Evolutionary conservation across 257 asterid species (phyloP), one percentile per base, ranked within the genome.

Genomic region (Lavandula angustifolia): DNA sequence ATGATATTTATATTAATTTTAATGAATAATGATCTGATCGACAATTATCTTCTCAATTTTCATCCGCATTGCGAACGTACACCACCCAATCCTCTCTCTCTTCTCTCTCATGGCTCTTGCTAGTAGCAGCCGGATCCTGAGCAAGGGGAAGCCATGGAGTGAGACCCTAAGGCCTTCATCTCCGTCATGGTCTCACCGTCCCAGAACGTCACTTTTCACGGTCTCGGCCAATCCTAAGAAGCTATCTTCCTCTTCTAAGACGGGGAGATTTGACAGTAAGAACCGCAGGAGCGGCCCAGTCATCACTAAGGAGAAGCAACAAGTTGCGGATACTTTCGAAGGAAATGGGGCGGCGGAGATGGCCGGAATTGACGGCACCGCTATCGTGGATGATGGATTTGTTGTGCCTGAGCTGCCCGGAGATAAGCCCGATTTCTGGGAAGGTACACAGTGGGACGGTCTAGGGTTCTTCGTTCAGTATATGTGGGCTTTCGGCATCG

Each of bases 401-500:
- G 90, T 77, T 3, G 77, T 87, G 85, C 97, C 99, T 1, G 69
- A 75, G 60, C 88, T 92, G 17, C 97, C 99, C 8, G 99, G 96
- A 33, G 75, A 66, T 3, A 42, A 85, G 70, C 72, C 94, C 59
- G 79, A 85, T 42, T 87, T 87, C 52, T 92, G 91, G 88, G 97
- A 92, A 70, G 97, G 99, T 49, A 75, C 91, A 59, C 92, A 92
- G 73, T 89, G 95, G 96, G 97, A 92, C 58, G 82, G 70, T 34
- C 59, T 94, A 34, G 99, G 99, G 4, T 89, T 94, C 86, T 88
- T 94, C 57, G 77, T 94, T 42, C 90, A 90, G 69, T 94, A 89
- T 58, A 48, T 94, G 86, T 94, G 97, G 99, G 99, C 96, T 80
- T 86, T 94, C 42, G 96, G 97, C 69, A 54, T 87, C 46, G 67